Base-by-base conservation (phyloP, 2,329 filamentous ascomycete genomes). In the Phialemoniopsis sp. region DNA sequence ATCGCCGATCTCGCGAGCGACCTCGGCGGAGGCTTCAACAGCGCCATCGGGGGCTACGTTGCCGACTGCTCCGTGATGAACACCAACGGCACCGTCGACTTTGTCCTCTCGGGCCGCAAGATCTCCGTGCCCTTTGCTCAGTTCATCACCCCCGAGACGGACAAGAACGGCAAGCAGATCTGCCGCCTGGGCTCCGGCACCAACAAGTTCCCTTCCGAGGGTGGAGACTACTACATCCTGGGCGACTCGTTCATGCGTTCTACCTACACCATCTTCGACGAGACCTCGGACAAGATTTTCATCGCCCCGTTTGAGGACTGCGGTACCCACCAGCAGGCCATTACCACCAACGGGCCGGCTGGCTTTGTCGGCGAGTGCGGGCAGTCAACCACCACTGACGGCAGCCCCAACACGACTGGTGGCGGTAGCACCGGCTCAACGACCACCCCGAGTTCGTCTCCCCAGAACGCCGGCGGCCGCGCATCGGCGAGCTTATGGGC, bases 11-110 rank as follows among this genome's bases (percentile, higher is more conserved):
- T 81, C 28, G 66, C 63, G 52, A 41, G 58, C 37, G 54, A 66
- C 49, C 43, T 79, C 8, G 67, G 66, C 39, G 70, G 74, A 21
- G 60, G 68, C 19, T 68, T 38, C 32, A 70, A 66, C 36, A 34
- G 55, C 3, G 45, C 59, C 21, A 49, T 61, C 13, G 66, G 64
- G 15, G 62, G 62, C 31, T 59, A 70, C 36, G 55, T 73, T 31
- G 62, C 76, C 16, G 60, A 64, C 29, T 67, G 66, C 44, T 43
- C 48, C 39, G 47, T 53, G 47, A 50, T 56, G 30, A 45, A 53
- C 37, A 52, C 56, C 8, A 46, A 53, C 43, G 61, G 59, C 39
- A 57, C 53, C 4, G 36, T 70, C 38, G 58, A 62, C 45, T 70
- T 64, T 32, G 53, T 53, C 29, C 69, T 70, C 46, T 60, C 58